Evolutionary conservation across 805 yeast species (phyloP).

Genomic region (Lipomyces yamadae): DNA sequence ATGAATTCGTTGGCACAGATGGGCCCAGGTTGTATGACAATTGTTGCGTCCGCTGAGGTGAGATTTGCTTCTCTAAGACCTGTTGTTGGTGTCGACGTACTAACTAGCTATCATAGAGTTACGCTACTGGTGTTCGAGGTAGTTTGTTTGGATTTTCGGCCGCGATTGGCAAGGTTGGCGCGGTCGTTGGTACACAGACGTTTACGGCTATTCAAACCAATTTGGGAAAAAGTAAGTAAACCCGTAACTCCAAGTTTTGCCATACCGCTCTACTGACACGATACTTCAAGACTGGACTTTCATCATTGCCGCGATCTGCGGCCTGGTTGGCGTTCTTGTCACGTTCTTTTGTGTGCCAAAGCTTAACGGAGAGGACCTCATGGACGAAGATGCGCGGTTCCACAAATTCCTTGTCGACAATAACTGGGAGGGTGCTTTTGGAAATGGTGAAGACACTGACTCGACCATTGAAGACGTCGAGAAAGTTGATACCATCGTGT

Average conservation of each 20-base stretch:
- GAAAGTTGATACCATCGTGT: not conserved
- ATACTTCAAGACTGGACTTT: not conserved
- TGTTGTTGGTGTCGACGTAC: not conserved
- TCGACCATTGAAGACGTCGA: not conserved
- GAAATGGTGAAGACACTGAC: conserved; percentile 36
- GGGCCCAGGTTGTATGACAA: conserved; percentile 80
- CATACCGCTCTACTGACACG: not conserved
- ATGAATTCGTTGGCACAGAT: conserved; percentile 71
- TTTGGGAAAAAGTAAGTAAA: conserved; percentile 51
- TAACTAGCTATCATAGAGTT: conserved; percentile 38
- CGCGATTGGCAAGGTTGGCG: conserved; percentile 81
- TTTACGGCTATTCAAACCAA: conserved; percentile 68
- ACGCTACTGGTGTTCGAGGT: conserved; percentile 77
- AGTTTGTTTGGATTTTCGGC: conserved; percentile 75
- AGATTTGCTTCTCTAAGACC: too few species aligned
- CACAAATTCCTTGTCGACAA: conserved; percentile 60
- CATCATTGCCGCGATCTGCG: conserved; percentile 63
- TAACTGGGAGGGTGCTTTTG: conserved; percentile 60
- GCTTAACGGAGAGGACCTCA: conserved; percentile 65
- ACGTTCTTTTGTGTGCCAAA: conserved; percentile 63
- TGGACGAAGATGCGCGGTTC: conserved; percentile 65
- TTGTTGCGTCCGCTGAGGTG: conserved; percentile 66
- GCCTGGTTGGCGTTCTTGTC: conserved; percentile 59
- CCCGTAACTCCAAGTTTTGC: not conserved
- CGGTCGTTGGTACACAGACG: conserved; percentile 75